Evolutionary conservation across 345 rosid species (phyloP).

Genomic region (Syzygium jambos): DNA sequence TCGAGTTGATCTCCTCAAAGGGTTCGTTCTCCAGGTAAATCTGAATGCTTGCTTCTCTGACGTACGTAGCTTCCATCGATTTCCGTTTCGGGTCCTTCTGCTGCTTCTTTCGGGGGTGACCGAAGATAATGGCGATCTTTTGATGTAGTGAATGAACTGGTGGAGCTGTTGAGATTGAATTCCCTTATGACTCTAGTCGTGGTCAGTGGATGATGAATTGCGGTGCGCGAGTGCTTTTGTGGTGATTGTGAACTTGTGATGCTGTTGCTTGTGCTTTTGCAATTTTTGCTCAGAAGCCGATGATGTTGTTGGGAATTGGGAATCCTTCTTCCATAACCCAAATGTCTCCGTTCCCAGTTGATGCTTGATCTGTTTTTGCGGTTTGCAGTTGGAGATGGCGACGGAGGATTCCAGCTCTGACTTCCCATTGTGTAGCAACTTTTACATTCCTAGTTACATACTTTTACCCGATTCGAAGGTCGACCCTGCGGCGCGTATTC

Average conservation of each 20-base stretch:
- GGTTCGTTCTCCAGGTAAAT: background rate
- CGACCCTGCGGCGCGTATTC: background rate
- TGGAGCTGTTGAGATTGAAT: background rate
- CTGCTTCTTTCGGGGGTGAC: background rate
- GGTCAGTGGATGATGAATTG: background rate
- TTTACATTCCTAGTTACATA: constrained; percentile 4
- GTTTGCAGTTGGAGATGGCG: background rate
- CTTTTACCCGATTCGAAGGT: constrained; percentile 1
- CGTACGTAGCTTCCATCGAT: background rate
- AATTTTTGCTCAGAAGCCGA: background rate
- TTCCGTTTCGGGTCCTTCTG: background rate
- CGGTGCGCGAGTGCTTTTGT: background rate
- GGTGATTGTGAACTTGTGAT: background rate
- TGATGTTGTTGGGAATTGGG: background rate
- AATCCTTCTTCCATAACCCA: background rate
- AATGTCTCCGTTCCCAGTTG: background rate
- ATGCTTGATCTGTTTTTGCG: background rate
- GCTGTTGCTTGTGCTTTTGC: background rate
- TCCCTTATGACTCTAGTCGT: background rate
- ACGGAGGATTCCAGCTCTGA: background rate
- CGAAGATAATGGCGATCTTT: background rate
- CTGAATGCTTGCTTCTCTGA: background rate
- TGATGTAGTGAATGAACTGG: background rate
- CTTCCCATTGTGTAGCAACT: background rate
- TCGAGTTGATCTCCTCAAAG: background rate